A percentile compares a stretch with the other conserved stretches of the same genome.
These are phyloP conservation scores for Epithele typhae DNA, from an alignment of 768 basidiomycete genomes.

Conservation along the genomic window DNA sequence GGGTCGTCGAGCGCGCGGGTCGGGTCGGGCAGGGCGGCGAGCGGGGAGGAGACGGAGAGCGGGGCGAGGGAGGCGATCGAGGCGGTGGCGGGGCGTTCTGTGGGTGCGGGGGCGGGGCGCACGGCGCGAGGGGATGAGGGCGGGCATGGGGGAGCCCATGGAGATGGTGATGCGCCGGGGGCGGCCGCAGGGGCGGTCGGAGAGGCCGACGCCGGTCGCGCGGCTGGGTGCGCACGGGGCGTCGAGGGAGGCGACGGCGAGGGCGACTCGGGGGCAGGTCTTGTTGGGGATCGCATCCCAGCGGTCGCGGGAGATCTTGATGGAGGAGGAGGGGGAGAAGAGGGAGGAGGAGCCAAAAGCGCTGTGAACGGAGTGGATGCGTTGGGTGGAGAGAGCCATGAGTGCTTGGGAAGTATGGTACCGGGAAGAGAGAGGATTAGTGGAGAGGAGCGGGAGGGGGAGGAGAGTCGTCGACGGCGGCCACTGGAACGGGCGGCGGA, in stretches of 20 bases:
- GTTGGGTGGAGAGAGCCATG: conserved; percentile 15
- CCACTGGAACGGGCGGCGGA: too few species aligned
- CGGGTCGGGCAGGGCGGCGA: not conserved
- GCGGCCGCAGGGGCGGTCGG: conserved; percentile 10
- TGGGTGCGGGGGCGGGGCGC: conserved; percentile 17
- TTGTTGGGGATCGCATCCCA: conserved; percentile 21
- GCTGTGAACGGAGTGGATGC: conserved; percentile 18
- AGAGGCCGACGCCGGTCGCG: not conserved
- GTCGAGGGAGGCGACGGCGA: not conserved
- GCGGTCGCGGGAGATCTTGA: not conserved
- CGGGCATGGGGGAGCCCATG: conserved; percentile 2
- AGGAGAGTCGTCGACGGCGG: too few species aligned
- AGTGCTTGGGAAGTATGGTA: too few species aligned
- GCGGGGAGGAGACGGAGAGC: not conserved
- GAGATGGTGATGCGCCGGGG: conserved; percentile 16
- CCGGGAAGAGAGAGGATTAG: too few species aligned
- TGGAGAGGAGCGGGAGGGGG: too few species aligned
- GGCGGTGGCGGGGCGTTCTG: conserved; percentile 9
- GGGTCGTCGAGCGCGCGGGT: conserved; percentile 17
- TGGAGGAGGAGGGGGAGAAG: conserved; percentile 6
- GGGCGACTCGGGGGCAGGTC: conserved; percentile 6
- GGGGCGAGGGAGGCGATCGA: conserved; percentile 2
- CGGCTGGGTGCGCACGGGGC: not conserved
- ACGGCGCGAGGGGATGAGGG: conserved; percentile 7
- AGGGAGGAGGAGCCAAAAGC: conserved; percentile 11